phyloP scores from a whole-genome alignment of 225 moss, liverwort and hornwort genomes.

The Physcomitrellopsis africana region DNA sequence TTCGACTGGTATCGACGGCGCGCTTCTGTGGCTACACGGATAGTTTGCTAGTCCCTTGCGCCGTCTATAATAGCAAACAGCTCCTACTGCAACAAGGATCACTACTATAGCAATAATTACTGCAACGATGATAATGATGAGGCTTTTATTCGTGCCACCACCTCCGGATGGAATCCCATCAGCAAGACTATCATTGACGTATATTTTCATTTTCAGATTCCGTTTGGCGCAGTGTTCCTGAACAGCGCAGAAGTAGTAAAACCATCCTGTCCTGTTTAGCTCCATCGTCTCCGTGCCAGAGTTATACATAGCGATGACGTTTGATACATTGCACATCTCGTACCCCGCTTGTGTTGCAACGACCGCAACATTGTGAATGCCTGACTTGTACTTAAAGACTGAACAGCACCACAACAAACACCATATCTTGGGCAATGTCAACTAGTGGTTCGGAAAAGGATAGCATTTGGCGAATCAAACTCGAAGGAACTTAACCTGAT shows the following conservation, averaged over 20 bases:
- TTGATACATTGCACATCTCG: background rate
- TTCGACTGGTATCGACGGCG: background rate
- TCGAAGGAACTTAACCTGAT: background rate
- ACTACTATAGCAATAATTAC: background rate
- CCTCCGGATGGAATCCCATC: background rate
- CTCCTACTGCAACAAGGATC: background rate
- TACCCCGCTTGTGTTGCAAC: background rate
- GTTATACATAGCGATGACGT: background rate
- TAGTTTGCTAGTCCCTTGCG: background rate
- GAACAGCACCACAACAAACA: background rate
- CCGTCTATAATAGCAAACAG: background rate
- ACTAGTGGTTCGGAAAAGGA: background rate
- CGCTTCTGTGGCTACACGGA: background rate
- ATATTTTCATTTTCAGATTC: background rate
- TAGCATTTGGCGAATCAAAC: background rate
- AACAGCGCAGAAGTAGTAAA: background rate
- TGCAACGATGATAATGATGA: background rate
- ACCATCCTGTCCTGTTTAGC: background rate
- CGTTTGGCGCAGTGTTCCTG: background rate
- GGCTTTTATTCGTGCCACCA: background rate
- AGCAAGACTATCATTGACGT: background rate
- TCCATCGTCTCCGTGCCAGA: background rate
- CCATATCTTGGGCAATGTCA: background rate
- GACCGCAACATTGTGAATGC: constrained; percentile 6
- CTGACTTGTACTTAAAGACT: background rate